Conservation (phyloP, 1,284 basidiomycete species). For the Waitea zeae region DNA sequence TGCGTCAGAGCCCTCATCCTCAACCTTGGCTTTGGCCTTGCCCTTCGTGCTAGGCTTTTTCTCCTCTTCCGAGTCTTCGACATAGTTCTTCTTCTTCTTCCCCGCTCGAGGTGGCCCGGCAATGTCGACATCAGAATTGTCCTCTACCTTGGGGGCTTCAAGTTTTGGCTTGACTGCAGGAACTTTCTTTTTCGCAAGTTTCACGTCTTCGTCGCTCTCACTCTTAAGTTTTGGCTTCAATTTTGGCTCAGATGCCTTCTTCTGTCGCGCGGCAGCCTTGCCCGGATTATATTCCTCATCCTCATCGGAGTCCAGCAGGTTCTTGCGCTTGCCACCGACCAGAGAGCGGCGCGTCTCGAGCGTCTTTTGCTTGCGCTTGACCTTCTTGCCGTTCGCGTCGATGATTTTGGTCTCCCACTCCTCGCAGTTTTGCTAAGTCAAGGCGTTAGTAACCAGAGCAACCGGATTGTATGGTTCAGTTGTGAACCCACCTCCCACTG, state of each 20-base stretch:
- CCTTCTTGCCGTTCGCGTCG: constrained; percentile 40
- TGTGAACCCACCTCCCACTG: constrained; percentile 66
- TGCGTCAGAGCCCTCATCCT: constrained; percentile 10
- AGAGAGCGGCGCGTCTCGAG: constrained; percentile 55
- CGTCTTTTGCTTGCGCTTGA: constrained; percentile 64
- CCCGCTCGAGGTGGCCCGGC: constrained; percentile 9
- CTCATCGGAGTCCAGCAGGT: constrained; percentile 33
- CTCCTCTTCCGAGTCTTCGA: constrained; percentile 8
- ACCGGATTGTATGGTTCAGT: too few species aligned
- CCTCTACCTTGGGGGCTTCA: constrained; percentile 3
- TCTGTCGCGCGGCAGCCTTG: too few species aligned
- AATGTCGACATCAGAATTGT: not conserved
- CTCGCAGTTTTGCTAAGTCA: constrained; percentile 25
- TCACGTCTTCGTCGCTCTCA: constrained; percentile 12
- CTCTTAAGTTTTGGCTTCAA: constrained; percentile 7
- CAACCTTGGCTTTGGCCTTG: constrained; percentile 18
- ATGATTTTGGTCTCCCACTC: constrained; percentile 37
- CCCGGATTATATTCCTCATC: constrained; percentile 66
- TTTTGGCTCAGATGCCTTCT: constrained; percentile 14
- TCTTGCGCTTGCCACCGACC: constrained; percentile 30
- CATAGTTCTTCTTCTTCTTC: constrained; percentile 16
- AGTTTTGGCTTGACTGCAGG: too few species aligned
- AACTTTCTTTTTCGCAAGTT: too few species aligned
- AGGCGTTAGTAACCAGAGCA: constrained; percentile 26
- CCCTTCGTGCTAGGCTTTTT: constrained; percentile 12